phyloP scores from a whole-genome alignment of 768 basidiomycete genomes.

The Fomitopsis serialis region DNA sequence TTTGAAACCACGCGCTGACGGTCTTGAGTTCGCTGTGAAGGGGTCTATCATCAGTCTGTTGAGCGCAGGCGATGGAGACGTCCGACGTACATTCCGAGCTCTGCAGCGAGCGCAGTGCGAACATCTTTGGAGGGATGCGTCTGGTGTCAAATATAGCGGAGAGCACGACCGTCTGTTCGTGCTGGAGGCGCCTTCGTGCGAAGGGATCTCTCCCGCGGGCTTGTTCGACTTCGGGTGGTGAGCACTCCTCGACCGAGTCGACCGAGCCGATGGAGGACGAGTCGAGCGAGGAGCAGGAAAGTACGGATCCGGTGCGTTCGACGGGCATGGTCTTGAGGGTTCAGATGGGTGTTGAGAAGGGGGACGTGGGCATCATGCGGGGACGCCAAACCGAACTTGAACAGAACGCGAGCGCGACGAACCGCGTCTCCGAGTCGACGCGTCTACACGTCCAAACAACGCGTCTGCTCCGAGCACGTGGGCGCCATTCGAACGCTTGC shows the following conservation, averaged over 20 bases:
- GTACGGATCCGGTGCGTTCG: background rate
- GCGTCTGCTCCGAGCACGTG: constrained; percentile 1
- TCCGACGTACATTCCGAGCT: constrained; percentile 33
- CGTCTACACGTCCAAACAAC: constrained; percentile 18
- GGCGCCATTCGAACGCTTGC: too few relatives aligned
- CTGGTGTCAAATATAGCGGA: constrained; percentile 27
- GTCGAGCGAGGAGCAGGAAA: background rate
- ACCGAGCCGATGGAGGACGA: constrained; percentile 7
- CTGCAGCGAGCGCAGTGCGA: constrained; percentile 32
- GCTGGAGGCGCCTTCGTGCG: constrained; percentile 21
- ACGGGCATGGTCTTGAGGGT: background rate
- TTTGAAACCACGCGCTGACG: constrained; percentile 78
- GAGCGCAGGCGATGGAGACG: background rate
- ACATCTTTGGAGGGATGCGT: constrained; percentile 39
- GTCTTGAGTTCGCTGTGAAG: constrained; percentile 38
- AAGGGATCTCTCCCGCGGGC: constrained; percentile 6
- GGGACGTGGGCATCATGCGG: background rate
- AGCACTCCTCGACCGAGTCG: constrained; percentile 1
- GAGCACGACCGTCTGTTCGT: constrained; percentile 30
- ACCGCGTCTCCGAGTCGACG: constrained; percentile 12
- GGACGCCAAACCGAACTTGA: background rate
- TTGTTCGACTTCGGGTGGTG: constrained; percentile 5
- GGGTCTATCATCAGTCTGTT: background rate
- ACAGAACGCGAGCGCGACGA: background rate
- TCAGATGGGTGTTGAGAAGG: background rate